phyloP scores from a whole-genome alignment of 352 stramenopile species.

The Globisporangium cystogenes region DNA sequence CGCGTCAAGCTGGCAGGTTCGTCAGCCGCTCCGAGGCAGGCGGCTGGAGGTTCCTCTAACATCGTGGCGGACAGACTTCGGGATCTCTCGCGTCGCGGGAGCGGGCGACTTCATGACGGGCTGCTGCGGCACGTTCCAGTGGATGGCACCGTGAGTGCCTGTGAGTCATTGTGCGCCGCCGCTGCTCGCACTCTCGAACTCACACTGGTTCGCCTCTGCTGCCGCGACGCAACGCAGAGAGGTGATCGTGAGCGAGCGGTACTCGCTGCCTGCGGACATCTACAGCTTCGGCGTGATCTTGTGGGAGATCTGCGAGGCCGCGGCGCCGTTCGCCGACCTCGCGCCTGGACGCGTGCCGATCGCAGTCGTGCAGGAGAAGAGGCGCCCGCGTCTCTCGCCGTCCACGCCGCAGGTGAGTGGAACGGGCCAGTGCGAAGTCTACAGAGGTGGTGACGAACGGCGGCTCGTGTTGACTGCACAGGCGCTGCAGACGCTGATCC shows the following conservation, averaged over 20 bases:
- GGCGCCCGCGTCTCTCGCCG: slow-evolving; percentile 47
- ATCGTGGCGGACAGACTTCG: slow-evolving; percentile 41
- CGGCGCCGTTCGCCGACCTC: slow-evolving; percentile 57
- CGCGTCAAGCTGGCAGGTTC: slow-evolving; percentile 64
- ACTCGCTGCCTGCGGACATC: slow-evolving; percentile 67
- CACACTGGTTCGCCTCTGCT: neutral
- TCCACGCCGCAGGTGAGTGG: slow-evolving; percentile 41
- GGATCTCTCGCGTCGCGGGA: slow-evolving; percentile 57
- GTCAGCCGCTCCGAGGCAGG: neutral
- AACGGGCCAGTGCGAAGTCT: neutral
- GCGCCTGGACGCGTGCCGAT: slow-evolving; percentile 49
- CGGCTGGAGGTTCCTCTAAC: neutral
- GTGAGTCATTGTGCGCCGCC: neutral
- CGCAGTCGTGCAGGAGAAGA: slow-evolving; percentile 61
- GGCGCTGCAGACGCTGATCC: slow-evolving; percentile 57
- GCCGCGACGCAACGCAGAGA: slow-evolving; percentile 26
- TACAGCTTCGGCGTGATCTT: slow-evolving; percentile 81
- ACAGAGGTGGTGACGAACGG: neutral
- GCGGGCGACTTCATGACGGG: slow-evolving; percentile 57
- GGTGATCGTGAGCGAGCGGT: slow-evolving; percentile 56
- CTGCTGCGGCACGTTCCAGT: slow-evolving; percentile 78
- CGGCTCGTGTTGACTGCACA: slow-evolving; percentile 11
- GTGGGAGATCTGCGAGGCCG: slow-evolving; percentile 74
- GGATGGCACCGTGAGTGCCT: slow-evolving; percentile 70
- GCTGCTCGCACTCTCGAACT: neutral